Base-by-base conservation (phyloP, 495 filamentous ascomycete species). In the Neurospora pannonica region DNA sequence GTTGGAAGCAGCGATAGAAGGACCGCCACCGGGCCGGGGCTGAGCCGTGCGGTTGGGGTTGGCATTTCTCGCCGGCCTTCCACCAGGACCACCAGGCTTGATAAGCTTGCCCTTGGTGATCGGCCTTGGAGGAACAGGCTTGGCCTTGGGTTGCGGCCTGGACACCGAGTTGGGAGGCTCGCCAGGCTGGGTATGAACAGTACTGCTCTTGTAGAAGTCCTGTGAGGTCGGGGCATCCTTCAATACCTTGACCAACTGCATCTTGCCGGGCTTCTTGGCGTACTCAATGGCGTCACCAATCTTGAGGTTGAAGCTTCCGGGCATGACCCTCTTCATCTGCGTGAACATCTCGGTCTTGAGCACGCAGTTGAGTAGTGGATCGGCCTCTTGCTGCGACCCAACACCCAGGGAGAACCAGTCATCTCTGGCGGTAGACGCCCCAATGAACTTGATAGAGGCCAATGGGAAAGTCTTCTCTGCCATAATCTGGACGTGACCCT, bases 291-390 rank as follows among this genome's bases (percentile, higher is more conserved):
- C 87, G 38, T 95, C 90, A 19, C 85, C 89, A 74, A 99, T 93
- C 85, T 92, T 93, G 73, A 99, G 81, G 79, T 92, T 92, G 78
- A 96, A 86, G 10, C 92, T 89, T 13, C 92, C 95, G 0, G 91
- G 93, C 81, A 94, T 90, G 43, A 86, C 89, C 54, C 86, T 88
- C 79, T 89, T 88, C 77, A 99, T 89, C 70, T 97, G 94, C 9
- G 94, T 97, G 80, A 98, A 96, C 77, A 99, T 92, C 78, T 99
- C 97, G 0, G 95, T 98, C 85, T 99, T 99, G 81, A 99, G 91
- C 38, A 97, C 84, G 79, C 97, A 99, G 82, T 90, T 96, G 62
- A 98, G 81, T 40, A 99, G 86, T 8, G 95, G 94, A 83, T 99
- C 97, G 0, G 97, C 87, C 79, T 97, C 96, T 79, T 97, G 93